Percentiles rank a stretch among this genome's conserved stretches.
Evolutionary conservation across 371 early-diverging fungal species (phyloP).

Genomic region (Mucor circinelloides): DNA sequence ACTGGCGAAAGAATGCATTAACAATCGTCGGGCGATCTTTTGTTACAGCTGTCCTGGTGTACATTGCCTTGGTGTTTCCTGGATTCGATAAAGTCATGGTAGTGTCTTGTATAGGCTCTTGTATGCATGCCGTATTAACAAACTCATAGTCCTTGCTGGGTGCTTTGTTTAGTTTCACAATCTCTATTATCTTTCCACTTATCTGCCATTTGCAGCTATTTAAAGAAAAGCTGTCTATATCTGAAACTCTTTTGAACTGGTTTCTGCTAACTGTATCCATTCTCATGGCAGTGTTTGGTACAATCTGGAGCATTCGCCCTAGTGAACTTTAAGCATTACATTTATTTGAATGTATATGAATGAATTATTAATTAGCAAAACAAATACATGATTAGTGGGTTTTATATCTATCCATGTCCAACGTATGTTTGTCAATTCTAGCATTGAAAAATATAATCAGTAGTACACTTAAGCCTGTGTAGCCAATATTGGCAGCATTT

Average conservation of each 20-base stretch:
- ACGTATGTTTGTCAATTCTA: neutral
- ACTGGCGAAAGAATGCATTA: slow-evolving; percentile 9
- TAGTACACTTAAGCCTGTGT: too few relatives aligned
- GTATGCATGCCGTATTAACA: neutral
- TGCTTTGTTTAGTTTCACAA: slow-evolving; percentile 55
- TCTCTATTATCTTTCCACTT: slow-evolving; percentile 62
- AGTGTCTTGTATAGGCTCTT: neutral
- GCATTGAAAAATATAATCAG: too few relatives aligned
- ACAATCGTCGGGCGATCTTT: slow-evolving; percentile 18
- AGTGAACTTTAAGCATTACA: slow-evolving; percentile 3
- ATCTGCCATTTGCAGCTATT: slow-evolving; percentile 55
- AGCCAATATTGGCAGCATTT: neutral
- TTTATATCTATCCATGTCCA: neutral
- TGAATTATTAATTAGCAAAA: neutral
- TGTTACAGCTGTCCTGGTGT: slow-evolving; percentile 33
- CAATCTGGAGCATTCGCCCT: slow-evolving; percentile 32
- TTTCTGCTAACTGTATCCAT: slow-evolving; percentile 19
- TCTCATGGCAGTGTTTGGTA: slow-evolving; percentile 38
- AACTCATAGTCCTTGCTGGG: slow-evolving; percentile 54
- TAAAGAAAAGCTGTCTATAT: slow-evolving; percentile 15
- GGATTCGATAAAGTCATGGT: slow-evolving; percentile 66
- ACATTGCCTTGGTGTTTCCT: slow-evolving; percentile 56
- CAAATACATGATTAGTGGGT: neutral
- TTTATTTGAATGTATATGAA: neutral
- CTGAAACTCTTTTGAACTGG: slow-evolving; percentile 25